Evolutionary conservation across 352 stramenopile species (phyloP).

Genomic region (Pseudoperonospora humuli): DNA sequence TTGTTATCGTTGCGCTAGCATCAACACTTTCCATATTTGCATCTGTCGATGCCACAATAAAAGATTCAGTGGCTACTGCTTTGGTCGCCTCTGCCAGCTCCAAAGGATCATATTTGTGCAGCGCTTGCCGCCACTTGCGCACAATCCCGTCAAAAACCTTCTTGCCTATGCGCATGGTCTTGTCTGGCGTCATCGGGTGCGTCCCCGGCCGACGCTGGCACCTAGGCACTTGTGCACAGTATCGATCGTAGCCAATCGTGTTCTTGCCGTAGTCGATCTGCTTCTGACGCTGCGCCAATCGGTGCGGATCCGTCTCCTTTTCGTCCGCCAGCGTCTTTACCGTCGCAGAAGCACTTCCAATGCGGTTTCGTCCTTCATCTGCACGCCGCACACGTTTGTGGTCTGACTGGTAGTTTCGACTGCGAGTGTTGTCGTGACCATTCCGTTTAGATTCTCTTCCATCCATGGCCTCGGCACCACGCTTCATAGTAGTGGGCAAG

Average conservation of each 20-base stretch:
- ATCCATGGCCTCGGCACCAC: slow-evolving; percentile 12
- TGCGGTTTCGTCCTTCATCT: neutral
- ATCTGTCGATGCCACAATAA: neutral
- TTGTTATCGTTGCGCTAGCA: neutral
- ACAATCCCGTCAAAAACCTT: slow-evolving; percentile 78
- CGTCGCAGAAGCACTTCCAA: neutral
- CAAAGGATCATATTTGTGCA: slow-evolving; percentile 78
- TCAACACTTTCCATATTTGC: neutral
- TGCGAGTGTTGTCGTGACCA: neutral
- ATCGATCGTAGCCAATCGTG: slow-evolving; percentile 86
- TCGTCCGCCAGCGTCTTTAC: slow-evolving; percentile 49
- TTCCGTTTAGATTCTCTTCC: neutral
- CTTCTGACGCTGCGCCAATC: slow-evolving; percentile 87
- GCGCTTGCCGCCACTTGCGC: slow-evolving; percentile 62
- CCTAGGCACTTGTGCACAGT: slow-evolving; percentile 55
- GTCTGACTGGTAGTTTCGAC: neutral
- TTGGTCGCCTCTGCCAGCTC: slow-evolving; percentile 32
- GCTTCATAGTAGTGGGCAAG: slow-evolving; percentile 10
- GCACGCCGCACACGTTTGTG: slow-evolving; percentile 16
- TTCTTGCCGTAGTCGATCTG: slow-evolving; percentile 91
- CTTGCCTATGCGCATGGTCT: slow-evolving; percentile 64
- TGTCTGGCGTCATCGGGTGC: slow-evolving; percentile 79
- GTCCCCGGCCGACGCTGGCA: slow-evolving; percentile 32
- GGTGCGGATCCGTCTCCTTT: slow-evolving; percentile 71
- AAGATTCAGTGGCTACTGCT: neutral